Percentiles rank a stretch among this genome's conserved stretches.
Evolutionary conservation across 2,329 filamentous ascomycete species (phyloP).

Genomic region (Pseudopithomyces maydicus): DNA sequence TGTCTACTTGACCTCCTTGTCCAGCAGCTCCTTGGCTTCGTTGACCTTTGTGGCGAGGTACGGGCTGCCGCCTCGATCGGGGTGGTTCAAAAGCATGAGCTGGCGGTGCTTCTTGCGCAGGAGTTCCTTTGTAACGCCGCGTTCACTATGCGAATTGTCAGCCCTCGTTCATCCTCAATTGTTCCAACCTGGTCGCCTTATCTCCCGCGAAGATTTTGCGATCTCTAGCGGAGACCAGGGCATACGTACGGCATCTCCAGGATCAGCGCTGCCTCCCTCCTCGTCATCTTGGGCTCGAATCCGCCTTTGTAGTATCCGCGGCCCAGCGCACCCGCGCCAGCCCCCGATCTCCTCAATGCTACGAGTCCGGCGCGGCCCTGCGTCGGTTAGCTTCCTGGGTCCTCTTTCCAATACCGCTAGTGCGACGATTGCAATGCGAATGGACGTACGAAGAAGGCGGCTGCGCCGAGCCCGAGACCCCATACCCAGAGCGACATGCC

Average conservation of each 20-base stretch:
- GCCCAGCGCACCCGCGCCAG: slow-evolving; percentile 73
- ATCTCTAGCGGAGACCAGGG: background rate
- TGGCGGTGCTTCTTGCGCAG: slow-evolving; percentile 93
- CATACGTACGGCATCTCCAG: slow-evolving; percentile 78
- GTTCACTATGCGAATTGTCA: slow-evolving; percentile 65
- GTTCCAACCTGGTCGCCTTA: background rate
- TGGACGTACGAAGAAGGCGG: slow-evolving; percentile 66
- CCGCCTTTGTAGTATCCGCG: slow-evolving; percentile 97
- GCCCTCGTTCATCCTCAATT: background rate
- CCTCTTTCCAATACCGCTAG: background rate
- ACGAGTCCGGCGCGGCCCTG: slow-evolving; percentile 92
- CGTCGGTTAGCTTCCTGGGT: background rate
- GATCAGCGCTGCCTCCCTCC: slow-evolving; percentile 87
- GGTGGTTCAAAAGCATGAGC: slow-evolving; percentile 97
- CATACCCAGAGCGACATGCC: slow-evolving; percentile 65
- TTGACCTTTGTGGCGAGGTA: slow-evolving; percentile 98
- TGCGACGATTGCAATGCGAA: background rate
- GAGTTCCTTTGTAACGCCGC: slow-evolving; percentile 86
- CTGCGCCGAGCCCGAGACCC: slow-evolving; percentile 65
- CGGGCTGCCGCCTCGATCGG: slow-evolving; percentile 93
- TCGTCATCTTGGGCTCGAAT: slow-evolving; percentile 95
- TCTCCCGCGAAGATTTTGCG: background rate
- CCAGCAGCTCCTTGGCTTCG: slow-evolving; percentile 94
- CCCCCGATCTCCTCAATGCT: slow-evolving; percentile 80
- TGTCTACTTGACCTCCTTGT: slow-evolving; percentile 64